Conservation (phyloP, 257 asterid genomes). For the Jaltomata sinuosa region DNA sequence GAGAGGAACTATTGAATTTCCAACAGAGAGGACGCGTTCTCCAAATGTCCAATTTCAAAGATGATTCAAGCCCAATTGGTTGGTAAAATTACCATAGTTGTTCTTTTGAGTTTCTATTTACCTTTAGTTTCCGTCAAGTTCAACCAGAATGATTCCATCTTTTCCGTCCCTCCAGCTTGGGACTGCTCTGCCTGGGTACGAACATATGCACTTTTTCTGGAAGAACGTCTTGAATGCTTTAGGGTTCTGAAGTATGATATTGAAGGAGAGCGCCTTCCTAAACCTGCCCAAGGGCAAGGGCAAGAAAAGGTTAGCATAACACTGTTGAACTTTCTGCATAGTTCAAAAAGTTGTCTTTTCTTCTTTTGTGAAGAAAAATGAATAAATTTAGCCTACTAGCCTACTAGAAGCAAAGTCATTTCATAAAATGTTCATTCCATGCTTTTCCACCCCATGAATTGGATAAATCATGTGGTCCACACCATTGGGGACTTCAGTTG, state of each 20-base stretch:
- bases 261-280: constrained; percentile 94
- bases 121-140: not conserved
- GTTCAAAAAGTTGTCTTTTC: not conserved
- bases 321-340: not conserved
- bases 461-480: not conserved
- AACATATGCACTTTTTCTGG: constrained; percentile 77
- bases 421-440: not conserved
- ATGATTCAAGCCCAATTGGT: constrained; percentile 89
- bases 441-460: not conserved
- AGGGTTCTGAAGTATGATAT: constrained; percentile 72
- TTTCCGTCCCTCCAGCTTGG: constrained; percentile 55
- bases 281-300: constrained; percentile 68
- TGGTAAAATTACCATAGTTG: not conserved
- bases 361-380: not conserved
- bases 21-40: constrained; percentile 80
- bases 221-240: constrained; percentile 91
- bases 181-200: constrained; percentile 97
- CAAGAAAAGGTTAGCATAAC: constrained; percentile 65
- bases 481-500: not conserved
- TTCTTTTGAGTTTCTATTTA: not conserved
- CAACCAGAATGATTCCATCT: not conserved
- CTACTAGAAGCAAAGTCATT: not conserved
- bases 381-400: not conserved
- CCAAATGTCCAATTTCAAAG: constrained; percentile 89
- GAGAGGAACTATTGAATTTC: constrained; percentile 73